A percentile compares a stretch with the other conserved stretches of the same genome.
Conservation (phyloP, 306 rosid species). For the Delonix regia region DNA sequence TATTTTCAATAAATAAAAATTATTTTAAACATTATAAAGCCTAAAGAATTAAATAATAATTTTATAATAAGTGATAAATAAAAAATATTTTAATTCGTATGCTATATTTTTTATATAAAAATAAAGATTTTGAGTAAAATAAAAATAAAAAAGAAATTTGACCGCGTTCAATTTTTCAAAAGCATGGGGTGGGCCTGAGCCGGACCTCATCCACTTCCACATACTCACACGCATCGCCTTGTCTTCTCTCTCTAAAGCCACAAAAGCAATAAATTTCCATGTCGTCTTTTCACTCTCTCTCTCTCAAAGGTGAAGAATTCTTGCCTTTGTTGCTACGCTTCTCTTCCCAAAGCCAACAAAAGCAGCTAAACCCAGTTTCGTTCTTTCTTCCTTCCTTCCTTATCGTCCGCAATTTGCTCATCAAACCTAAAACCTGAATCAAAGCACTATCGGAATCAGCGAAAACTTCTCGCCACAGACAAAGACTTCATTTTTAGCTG, state of each 20-base stretch:
- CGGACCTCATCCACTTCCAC: not conserved
- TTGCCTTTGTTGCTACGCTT: conserved; percentile 30
- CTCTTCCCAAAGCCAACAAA: not conserved
- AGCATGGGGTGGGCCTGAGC: conserved; percentile 11
- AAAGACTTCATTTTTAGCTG: not conserved
- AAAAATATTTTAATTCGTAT: no score
- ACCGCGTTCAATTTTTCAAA: conserved; percentile 2
- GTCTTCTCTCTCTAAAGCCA: not conserved
- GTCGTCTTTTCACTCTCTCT: not conserved
- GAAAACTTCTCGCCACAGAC: not conserved
- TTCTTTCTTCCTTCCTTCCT: not conserved
- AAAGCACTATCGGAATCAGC: not conserved
- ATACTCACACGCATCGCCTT: not conserved
- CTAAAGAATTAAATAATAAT: no score
- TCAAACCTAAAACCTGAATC: not conserved
- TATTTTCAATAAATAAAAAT: no score
- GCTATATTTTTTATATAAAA: no score
- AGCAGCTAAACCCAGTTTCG: not conserved
- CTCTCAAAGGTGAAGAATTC: conserved; percentile 26
- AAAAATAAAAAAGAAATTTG: not conserved
- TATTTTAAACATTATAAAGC: no score
- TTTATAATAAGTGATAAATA: no score
- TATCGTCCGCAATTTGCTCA: not conserved
- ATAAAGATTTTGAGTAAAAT: not conserved
- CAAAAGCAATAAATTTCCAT: not conserved